These are phyloP conservation scores for Trypanosoma mega DNA, from an alignment of 208 protist genomes.

Conservation along the genomic window DNA sequence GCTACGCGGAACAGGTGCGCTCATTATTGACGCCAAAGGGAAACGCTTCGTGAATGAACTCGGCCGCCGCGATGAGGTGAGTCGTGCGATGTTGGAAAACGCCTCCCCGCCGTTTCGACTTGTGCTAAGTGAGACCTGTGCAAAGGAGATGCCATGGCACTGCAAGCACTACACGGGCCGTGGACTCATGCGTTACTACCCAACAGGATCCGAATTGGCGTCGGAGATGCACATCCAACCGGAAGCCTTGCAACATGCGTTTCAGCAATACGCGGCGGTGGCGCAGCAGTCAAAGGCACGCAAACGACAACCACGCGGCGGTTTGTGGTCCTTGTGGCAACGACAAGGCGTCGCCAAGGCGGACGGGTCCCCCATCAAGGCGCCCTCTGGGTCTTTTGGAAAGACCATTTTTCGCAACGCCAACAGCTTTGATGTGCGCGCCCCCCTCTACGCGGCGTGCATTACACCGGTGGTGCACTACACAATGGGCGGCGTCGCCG, in stretches of 20 bases:
- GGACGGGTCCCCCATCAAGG: neutral
- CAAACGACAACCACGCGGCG: no score
- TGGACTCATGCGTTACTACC: conserved; percentile 70
- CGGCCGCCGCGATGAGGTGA: conserved; percentile 86
- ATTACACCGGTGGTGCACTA: conserved; percentile 96
- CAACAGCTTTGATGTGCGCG: conserved; percentile 46
- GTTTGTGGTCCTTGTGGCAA: no score
- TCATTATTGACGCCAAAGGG: conserved; percentile 83
- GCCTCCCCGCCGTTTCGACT: conserved; percentile 60
- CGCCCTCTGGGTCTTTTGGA: conserved; percentile 69
- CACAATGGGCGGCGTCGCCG: conserved; percentile 93
- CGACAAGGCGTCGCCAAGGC: no score
- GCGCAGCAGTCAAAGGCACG: no score
- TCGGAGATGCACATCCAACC: conserved; percentile 38
- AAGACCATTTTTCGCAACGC: conserved; percentile 80
- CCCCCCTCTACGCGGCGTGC: conserved; percentile 60
- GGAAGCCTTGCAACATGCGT: conserved; percentile 33
- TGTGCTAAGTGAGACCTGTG: conserved; percentile 51
- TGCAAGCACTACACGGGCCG: conserved; percentile 79
- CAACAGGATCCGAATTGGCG: conserved; percentile 40
- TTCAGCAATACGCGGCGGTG: conserved; percentile 43
- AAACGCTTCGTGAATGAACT: conserved; percentile 94
- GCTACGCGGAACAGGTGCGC: conserved; percentile 89
- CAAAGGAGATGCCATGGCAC: conserved; percentile 71
- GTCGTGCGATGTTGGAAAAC: conserved; percentile 56